phyloP scores from a whole-genome alignment of 805 yeast species.

The Candida silvicultrix region DNA sequence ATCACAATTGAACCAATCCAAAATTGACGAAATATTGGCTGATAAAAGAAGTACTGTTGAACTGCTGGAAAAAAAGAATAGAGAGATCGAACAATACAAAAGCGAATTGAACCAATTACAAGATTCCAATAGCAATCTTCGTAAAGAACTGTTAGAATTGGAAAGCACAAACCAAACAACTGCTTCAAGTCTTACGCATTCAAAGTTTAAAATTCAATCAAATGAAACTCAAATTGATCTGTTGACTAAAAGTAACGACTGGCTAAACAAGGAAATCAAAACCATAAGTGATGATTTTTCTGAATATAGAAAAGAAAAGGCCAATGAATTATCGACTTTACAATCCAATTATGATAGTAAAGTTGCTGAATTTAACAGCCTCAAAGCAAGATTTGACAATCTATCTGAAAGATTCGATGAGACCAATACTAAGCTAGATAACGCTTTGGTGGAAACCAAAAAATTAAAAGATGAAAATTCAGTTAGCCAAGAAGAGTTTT shows the following conservation, averaged over 20 bases:
- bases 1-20: conserved; percentile 6
- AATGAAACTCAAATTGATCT: conserved; percentile 35
- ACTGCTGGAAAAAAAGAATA: conserved; percentile 30
- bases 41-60: conserved; percentile 28
- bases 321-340: conserved; percentile 19
- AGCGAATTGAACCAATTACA: conserved; percentile 33
- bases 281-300: conserved; percentile 25
- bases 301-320: conserved; percentile 20
- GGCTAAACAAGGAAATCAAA: conserved; percentile 34
- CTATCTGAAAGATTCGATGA: conserved; percentile 30
- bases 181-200: conserved; percentile 22
- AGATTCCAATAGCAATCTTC: conserved; percentile 27
- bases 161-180: conserved; percentile 28
- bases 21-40: conserved; percentile 7
- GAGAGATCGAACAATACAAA: conserved; percentile 27
- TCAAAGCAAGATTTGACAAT: conserved; percentile 21
- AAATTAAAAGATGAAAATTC: conserved; percentile 38
- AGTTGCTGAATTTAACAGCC: conserved; percentile 25
- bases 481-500: conserved; percentile 40
- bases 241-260: conserved; percentile 32
- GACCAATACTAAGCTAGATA: conserved; percentile 33
- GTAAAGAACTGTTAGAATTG: conserved; percentile 34
- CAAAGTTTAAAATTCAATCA: conserved; percentile 29
- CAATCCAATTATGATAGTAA: conserved; percentile 24
- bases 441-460: conserved; percentile 38